Base-by-base conservation (phyloP, 768 basidiomycete genomes). In the Gloeopeniophorella convolvens region DNA sequence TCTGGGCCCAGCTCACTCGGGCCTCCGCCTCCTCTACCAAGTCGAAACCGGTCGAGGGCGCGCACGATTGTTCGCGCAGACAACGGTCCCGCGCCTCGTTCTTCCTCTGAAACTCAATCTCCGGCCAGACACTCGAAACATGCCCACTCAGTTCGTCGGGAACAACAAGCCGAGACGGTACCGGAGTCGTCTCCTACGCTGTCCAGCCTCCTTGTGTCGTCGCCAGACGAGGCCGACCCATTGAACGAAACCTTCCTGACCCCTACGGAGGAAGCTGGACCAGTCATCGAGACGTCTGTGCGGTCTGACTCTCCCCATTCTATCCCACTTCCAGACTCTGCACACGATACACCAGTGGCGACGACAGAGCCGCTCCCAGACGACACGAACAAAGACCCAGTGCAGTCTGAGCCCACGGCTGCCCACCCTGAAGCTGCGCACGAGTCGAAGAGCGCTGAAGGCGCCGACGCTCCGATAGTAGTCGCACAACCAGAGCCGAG, bases 281-380 rank as follows among this genome's bases (percentile, higher is more conserved):
- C 51, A 16, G 24, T 32, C 23, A 10, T 41, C 21, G 18, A 47
- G 34, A 42, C 15, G 45, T 20, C 43, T 27, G 34, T 48, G 11
- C 50, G 51, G 0, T 50, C 64, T 5, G 44, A 56, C 13, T 56
- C 65, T 3, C 63, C 68, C 0, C 52, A 42, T 8, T 44, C 56
- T 16, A 30, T 60, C 1, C 57, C 63, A 2, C 61, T 63, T 12
- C 65, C 65, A 2, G 36, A 59, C 13, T 59, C 57, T 1, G 61
- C 61, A 8, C 67, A 68, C 8, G 46, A 58, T 24, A 43, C 44
- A 18, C 75, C 71, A 9, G 62, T 21, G 18, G 20, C 12, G 18
- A 18, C 30, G 5, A 15, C 50, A 11, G 39, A 10, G 18, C 33
- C 46, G 23, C 36, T 43, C 31, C 39, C 42, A 3, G 45, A 45